Evolutionary conservation across 106 monocot genomes (phyloP).

Genomic region (Alisma plantagoaquatica): DNA sequence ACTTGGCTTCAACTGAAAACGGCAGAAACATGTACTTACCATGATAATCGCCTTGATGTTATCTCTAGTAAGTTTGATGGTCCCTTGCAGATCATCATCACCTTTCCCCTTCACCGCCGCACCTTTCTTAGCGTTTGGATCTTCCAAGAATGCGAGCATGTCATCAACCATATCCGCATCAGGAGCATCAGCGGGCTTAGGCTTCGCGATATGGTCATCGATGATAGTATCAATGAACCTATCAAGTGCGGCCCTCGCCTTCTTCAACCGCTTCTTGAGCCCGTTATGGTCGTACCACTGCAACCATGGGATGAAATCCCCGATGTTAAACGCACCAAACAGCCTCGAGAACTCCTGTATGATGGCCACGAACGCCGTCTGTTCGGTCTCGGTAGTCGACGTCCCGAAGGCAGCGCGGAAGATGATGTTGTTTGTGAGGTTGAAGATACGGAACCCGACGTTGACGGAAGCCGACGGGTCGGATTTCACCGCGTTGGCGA

Average conservation of each 20-base stretch:
- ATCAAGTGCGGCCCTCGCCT: constrained; percentile 44
- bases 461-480: constrained; percentile 39
- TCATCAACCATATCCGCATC: constrained; percentile 96
- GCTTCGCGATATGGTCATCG: constrained; percentile 54
- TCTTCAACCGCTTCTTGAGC: constrained; percentile 38
- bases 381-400: constrained; percentile 19
- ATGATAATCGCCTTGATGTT: constrained; percentile 97
- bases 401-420: constrained; percentile 76
- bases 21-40: constrained; percentile 33
- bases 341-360: constrained; percentile 88
- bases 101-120: background rate
- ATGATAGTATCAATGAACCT: constrained; percentile 74
- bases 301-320: constrained; percentile 84
- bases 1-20: background rate
- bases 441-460: constrained; percentile 65
- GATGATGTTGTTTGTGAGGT: constrained; percentile 78
- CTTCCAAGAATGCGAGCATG: constrained; percentile 62
- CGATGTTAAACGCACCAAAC: constrained; percentile 82
- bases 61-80: constrained; percentile 54
- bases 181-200: constrained; percentile 33
- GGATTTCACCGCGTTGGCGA: constrained; percentile 1
- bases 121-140: background rate
- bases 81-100: constrained; percentile 26
- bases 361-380: constrained; percentile 55
- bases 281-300: constrained; percentile 54